These are phyloP conservation scores for Sporothrix luriei DNA, from an alignment of 2,329 filamentous ascomycete genomes.

Conservation along the genomic window DNA sequence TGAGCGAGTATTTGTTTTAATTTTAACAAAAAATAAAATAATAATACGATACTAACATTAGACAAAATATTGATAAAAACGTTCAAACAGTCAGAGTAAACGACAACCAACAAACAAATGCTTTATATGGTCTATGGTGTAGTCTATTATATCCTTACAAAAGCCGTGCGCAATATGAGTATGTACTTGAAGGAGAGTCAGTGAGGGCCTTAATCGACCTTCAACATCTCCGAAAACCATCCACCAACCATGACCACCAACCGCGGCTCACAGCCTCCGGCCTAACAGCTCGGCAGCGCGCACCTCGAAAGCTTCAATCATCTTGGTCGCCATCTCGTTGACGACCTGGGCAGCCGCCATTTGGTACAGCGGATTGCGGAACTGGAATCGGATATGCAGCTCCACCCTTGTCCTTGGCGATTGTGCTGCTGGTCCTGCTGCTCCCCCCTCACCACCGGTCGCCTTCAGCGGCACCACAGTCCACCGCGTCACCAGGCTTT, in stretches of 20 bases:
- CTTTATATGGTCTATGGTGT: not conserved
- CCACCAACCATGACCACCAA: not conserved
- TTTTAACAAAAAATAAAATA: not conserved
- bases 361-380: slow-evolving; percentile 85
- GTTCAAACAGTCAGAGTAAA: not conserved
- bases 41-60: not conserved
- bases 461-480: slow-evolving; percentile 55
- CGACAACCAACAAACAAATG: not conserved
- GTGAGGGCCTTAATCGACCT: not conserved
- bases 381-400: slow-evolving; percentile 77
- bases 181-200: not conserved
- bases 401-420: slow-evolving; percentile 65
- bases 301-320: slow-evolving; percentile 93
- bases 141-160: not conserved
- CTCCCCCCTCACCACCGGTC: not conserved
- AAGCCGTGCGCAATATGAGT: not conserved
- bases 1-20: no score
- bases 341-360: slow-evolving; percentile 79
- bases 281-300: slow-evolving; percentile 62
- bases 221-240: not conserved
- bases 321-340: slow-evolving; percentile 78
- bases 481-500: slow-evolving; percentile 71
- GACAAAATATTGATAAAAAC: not conserved
- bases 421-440: slow-evolving; percentile 36
- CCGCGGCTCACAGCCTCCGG: not conserved